Percentiles rank a stretch among this genome's conserved stretches.
phyloP scores from a whole-genome alignment of 495 filamentous ascomycete genomes.

The Podospora conica region DNA sequence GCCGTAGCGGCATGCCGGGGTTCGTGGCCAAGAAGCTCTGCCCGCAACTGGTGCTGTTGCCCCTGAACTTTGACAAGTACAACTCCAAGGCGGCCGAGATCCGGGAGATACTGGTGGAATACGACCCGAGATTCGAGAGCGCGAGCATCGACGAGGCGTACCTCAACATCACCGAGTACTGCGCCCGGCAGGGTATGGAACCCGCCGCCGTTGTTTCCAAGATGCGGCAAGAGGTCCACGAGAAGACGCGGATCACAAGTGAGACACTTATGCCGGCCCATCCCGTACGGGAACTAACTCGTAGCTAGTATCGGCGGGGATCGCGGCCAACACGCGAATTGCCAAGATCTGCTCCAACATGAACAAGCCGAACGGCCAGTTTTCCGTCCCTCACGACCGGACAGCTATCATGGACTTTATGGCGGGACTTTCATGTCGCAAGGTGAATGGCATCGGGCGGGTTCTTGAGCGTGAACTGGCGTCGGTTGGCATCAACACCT shows the following conservation, averaged over 20 bases:
- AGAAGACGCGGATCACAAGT: conserved; percentile 68
- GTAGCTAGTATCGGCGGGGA: conserved; percentile 73
- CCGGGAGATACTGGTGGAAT: conserved; percentile 71
- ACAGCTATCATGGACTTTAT: conserved; percentile 77
- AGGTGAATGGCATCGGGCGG: conserved; percentile 88
- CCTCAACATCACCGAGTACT: conserved; percentile 90
- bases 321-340: conserved; percentile 85
- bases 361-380: conserved; percentile 97
- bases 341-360: conserved; percentile 92
- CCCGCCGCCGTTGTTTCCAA: conserved; percentile 69
- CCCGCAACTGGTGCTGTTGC: conserved; percentile 75
- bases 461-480: conserved; percentile 91
- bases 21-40: conserved; percentile 96
- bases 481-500: conserved; percentile 80
- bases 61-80: conserved; percentile 87
- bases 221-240: conserved; percentile 69
- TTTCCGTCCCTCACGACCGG: conserved; percentile 62
- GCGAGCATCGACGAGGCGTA: conserved; percentile 96
- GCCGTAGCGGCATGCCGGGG: conserved; percentile 87
- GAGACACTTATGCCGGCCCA: not conserved
- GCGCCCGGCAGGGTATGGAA: conserved; percentile 55
- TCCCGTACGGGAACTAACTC: not conserved
- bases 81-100: conserved; percentile 84
- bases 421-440: conserved; percentile 71
- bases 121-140: conserved; percentile 86